Evolutionary conservation across 495 filamentous ascomycete genomes (phyloP), one percentile per base, ranked within the genome.

Genomic region (Penicillium paxilli): DNA sequence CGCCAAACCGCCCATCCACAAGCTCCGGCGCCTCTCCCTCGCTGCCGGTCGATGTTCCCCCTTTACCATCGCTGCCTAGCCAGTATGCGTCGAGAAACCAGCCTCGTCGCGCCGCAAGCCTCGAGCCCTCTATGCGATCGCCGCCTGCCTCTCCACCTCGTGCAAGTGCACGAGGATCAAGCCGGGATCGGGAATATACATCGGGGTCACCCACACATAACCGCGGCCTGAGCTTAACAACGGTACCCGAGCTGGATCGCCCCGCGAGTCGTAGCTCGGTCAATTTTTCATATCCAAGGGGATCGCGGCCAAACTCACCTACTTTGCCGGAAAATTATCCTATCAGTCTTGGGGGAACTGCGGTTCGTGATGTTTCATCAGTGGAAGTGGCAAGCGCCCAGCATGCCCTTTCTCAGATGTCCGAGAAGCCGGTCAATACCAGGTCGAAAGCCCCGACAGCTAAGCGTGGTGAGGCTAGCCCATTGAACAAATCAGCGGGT

Each of bases 201-300:
- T 52, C 62, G 47, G 49, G 49, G 8, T 53, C 58, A 6, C 45
- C 57, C n/a, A 38, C 59, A 11, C 58, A 65, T 26, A 44, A 56
- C 28, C 60, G 67, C 7, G 48, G 60, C 8, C 59, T 54, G 7
- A 67, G 60, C 35, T 60, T 78, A 12, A 68, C 66, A 25, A 67
- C 65, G 14, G 71, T 80, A 1, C 68, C 66, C 5, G 81, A 82
- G 52, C 28, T 71, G 47, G 83, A 81, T 16, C 72, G 84, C 50
- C 77, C 87, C 10, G 76, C 71, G 16, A 90, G 84, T 62, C 76
- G 83, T 58, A 82, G 75, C 37, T 91, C 88, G 3, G 77, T 93
- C 59, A 96, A 96, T 69, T 95, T 94, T 62, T 96, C 92, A 6
- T 90, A 91, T 33, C 91, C 91, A 3, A 85, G 83, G 61, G 80